Conservation (phyloP, 805 yeast genomes). For the Candida boleticola region DNA sequence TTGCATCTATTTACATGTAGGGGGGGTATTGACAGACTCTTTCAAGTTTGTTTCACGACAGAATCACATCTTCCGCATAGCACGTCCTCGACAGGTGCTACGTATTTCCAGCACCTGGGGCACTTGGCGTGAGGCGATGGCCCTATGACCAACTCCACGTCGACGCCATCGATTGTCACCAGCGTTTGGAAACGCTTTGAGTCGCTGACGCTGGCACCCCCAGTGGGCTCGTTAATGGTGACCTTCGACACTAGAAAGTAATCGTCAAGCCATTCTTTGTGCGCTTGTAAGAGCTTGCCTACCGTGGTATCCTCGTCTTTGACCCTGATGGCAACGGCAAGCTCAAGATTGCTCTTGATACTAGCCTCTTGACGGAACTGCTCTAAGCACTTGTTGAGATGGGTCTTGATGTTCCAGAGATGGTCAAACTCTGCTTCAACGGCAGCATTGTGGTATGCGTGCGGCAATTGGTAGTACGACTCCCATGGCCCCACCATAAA, state of each 20-base stretch:
- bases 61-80: slow-evolving; percentile 67
- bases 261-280: slow-evolving; percentile 28
- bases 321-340: slow-evolving; percentile 40
- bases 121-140: slow-evolving; percentile 60
- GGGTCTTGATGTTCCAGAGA: slow-evolving; percentile 48
- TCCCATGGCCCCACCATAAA: slow-evolving; percentile 42
- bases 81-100: slow-evolving; percentile 46
- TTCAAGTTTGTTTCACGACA: slow-evolving; percentile 33
- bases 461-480: slow-evolving; percentile 28
- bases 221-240: slow-evolving; percentile 23
- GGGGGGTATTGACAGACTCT: slow-evolving; percentile 5
- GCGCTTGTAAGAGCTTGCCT: slow-evolving; percentile 16
- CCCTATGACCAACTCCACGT: slow-evolving; percentile 35
- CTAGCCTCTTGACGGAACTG: slow-evolving; percentile 51
- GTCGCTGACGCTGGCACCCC: background rate
- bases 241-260: slow-evolving; percentile 67
- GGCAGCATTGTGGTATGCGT: slow-evolving; percentile 27
- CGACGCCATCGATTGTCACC: slow-evolving; percentile 15
- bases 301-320: slow-evolving; percentile 9
- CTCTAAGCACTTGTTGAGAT: slow-evolving; percentile 53
- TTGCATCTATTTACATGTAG: slow-evolving; percentile 16
- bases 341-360: slow-evolving; percentile 59
- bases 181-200: background rate
- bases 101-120: slow-evolving; percentile 92
- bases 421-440: slow-evolving; percentile 44